A percentile compares a stretch with the other conserved stretches of the same genome.
Evolutionary conservation across 768 basidiomycete species (phyloP).

Genomic region (Suillus occidentalis): DNA sequence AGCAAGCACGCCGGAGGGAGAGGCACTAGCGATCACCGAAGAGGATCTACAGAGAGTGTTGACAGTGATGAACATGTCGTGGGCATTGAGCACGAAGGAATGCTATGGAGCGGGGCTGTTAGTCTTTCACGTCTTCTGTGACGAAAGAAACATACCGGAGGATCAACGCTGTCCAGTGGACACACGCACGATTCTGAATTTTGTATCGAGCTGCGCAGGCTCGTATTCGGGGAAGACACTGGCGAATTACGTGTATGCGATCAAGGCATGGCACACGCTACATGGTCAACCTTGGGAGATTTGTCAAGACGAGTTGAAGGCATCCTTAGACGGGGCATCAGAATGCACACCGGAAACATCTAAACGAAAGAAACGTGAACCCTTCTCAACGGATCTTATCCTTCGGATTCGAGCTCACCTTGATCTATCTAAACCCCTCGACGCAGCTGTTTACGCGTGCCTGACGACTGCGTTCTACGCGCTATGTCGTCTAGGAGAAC

Average conservation of each 20-base stretch:
- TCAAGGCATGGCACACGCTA: slow-evolving; percentile 48
- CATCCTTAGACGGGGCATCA: not conserved
- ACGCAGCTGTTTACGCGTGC: no score
- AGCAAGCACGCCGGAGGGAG: no score
- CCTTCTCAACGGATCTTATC: no score
- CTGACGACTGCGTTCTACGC: no score
- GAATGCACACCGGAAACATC: no score
- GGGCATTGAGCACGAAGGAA: slow-evolving; percentile 30
- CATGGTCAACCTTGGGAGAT: slow-evolving; percentile 28
- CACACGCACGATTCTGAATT: slow-evolving; percentile 27
- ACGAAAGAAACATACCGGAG: slow-evolving; percentile 31
- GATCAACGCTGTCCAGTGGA: slow-evolving; percentile 28
- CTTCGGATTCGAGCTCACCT: no score
- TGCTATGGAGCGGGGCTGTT: slow-evolving; percentile 41
- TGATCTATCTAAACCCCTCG: no score
- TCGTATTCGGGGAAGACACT: no score
- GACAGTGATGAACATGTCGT: slow-evolving; percentile 19
- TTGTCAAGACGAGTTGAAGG: not conserved
- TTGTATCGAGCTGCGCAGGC: slow-evolving; percentile 21
- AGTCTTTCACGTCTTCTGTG: slow-evolving; percentile 41
- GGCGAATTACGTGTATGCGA: slow-evolving; percentile 36
- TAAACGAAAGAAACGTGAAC: no score
- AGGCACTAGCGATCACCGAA: not conserved
- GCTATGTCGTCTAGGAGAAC: no score
- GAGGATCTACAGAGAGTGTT: not conserved